Percentiles rank a stretch among this genome's conserved stretches.
Evolutionary conservation across 2,329 filamentous ascomycete genomes (phyloP).

Genomic region (Elsinoe batatas): DNA sequence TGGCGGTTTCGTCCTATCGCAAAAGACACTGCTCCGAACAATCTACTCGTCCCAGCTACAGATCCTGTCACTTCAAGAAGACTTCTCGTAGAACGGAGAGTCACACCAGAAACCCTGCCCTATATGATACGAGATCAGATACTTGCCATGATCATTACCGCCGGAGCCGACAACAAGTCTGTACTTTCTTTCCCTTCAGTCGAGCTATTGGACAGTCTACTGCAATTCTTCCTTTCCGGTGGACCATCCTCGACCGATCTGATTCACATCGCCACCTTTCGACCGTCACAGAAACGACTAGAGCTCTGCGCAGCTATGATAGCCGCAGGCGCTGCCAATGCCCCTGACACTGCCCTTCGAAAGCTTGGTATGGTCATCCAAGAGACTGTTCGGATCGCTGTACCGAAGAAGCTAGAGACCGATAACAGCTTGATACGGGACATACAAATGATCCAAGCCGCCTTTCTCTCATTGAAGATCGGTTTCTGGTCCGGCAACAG

Average conservation of each 20-base stretch:
- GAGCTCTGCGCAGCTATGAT: conserved; percentile 53
- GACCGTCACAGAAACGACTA: conserved; percentile 44
- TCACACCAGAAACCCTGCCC: conserved; percentile 33
- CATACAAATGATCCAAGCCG: conserved; percentile 43
- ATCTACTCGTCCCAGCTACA: conserved; percentile 32
- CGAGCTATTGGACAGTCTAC: conserved; percentile 50
- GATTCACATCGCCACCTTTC: conserved; percentile 53
- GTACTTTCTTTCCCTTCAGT: conserved; percentile 54
- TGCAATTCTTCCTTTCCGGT: conserved; percentile 52
- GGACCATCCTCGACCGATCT: conserved; percentile 39
- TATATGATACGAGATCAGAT: conserved; percentile 46
- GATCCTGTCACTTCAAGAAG: conserved; percentile 26
- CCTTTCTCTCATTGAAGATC: conserved; percentile 41
- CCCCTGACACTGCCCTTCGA: conserved; percentile 47
- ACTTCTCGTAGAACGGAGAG: conserved; percentile 31
- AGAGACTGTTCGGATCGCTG: conserved; percentile 36
- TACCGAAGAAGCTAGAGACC: conserved; percentile 36
- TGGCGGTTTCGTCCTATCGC: conserved; percentile 36
- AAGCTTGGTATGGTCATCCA: conserved; percentile 50
- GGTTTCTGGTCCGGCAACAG: conserved; percentile 51
- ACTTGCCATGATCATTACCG: conserved; percentile 53
- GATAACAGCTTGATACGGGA: conserved; percentile 43
- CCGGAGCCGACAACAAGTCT: conserved; percentile 41
- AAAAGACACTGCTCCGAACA: conserved; percentile 28
- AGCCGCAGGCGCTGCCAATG: conserved; percentile 50